These are phyloP conservation scores for Vigna unguiculata DNA, from an alignment of 306 rosid genomes.

Conservation along the genomic window DNA sequence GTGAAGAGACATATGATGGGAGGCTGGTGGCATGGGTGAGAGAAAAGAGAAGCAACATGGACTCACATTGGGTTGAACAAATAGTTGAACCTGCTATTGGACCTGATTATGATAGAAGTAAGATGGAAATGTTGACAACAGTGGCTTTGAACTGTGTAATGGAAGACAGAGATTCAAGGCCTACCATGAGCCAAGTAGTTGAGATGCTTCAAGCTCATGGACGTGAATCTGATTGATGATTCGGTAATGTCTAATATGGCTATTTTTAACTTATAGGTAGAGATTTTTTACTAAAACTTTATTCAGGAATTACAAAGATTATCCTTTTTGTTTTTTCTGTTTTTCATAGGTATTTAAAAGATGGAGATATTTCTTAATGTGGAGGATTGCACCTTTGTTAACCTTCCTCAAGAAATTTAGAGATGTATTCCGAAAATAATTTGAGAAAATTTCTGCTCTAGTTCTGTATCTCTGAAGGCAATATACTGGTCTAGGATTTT, in stretches of 20 bases:
- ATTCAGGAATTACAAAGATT: not conserved
- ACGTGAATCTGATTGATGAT: not conserved
- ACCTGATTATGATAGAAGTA: slow-evolving; percentile 32
- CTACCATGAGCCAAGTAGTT: slow-evolving; percentile 62
- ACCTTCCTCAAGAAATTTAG: too few relatives aligned
- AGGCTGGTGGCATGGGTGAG: slow-evolving; percentile 49
- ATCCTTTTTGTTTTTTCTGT: too few relatives aligned
- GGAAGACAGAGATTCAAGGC: slow-evolving; percentile 58
- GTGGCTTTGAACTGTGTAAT: slow-evolving; percentile 58
- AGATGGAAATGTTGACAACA: slow-evolving; percentile 45
- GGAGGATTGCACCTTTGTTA: too few relatives aligned
- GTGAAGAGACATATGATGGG: slow-evolving; percentile 28
- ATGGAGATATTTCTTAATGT: too few relatives aligned
- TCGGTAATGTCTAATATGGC: not conserved
- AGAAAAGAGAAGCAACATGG: slow-evolving; percentile 32
- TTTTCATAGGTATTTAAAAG: too few relatives aligned
- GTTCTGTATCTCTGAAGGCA: not conserved
- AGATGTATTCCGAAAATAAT: too few relatives aligned
- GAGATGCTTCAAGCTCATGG: slow-evolving; percentile 49
- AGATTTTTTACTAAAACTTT: not conserved
- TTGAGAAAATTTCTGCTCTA: not conserved
- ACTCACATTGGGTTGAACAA: slow-evolving; percentile 39
- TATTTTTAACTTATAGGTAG: not conserved
- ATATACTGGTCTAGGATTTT: not conserved
- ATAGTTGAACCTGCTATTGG: slow-evolving; percentile 52